These are phyloP conservation scores for Aspergillus sp. DNA, from an alignment of 2,329 filamentous ascomycete species.

Conservation along the genomic window DNA sequence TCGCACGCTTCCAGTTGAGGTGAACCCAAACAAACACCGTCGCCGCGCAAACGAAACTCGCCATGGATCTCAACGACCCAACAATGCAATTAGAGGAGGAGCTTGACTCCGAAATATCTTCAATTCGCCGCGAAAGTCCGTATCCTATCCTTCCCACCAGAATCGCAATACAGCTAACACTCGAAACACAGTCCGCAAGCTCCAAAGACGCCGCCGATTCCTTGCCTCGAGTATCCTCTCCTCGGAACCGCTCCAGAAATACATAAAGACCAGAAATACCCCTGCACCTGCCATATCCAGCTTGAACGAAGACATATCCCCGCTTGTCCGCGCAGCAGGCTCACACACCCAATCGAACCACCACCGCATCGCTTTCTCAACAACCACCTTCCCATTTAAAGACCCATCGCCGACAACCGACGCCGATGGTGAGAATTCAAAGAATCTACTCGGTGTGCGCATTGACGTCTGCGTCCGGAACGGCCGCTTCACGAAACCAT, in stretches of 20 bases:
- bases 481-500: constrained; percentile 43
- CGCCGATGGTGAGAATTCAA: constrained; percentile 9
- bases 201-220: constrained; percentile 39
- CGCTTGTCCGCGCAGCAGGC: constrained; percentile 30
- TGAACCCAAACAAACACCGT: neutral
- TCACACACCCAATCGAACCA: constrained; percentile 39
- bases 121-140: constrained; percentile 43
- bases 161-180: constrained; percentile 10
- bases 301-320: constrained; percentile 29
- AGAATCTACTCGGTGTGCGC: constrained; percentile 40
- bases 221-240: constrained; percentile 44
- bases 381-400: constrained; percentile 47
- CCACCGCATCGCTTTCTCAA: constrained; percentile 46
- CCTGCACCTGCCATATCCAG: neutral
- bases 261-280: neutral
- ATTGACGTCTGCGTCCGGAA: constrained; percentile 42
- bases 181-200: constrained; percentile 33
- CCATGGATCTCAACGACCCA: constrained; percentile 5
- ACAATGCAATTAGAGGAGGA: constrained; percentile 20
- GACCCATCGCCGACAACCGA: constrained; percentile 39
- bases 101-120: constrained; percentile 42
- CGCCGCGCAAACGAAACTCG: neutral
- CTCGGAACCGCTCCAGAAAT: constrained; percentile 37
- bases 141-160: neutral
- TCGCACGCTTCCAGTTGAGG: neutral